Base-by-base conservation (phyloP, 2,329 filamentous ascomycete genomes). In the Ceratocystis harringtonii region DNA sequence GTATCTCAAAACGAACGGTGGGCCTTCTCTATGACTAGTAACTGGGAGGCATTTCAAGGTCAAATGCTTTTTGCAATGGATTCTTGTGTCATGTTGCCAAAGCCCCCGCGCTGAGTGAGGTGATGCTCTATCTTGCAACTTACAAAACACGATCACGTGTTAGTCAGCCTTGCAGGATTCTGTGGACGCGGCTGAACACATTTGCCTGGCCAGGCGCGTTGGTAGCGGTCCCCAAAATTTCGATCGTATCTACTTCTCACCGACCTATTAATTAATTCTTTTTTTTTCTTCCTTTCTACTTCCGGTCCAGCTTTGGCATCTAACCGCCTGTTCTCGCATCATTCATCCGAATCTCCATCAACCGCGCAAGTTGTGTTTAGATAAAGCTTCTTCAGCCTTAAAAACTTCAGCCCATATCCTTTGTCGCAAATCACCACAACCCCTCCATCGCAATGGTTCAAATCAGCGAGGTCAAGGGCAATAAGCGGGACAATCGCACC, bases 401-500 rank as follows among this genome's bases (percentile, higher is more conserved):
- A 30, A 28, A n/a, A 60, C 17, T 5, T 8, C 48, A 15, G 17
- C 44, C 30, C 36, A 41, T 15, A 41, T 25, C 30, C 12, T 50
- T 8, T 44, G 45, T 63, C 61, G 32, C 32, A 30, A 52, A 52
- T 32, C 58, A 30, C 17, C n/a, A 41, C 10, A 43, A 43, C 7
- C 15, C 30, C 17, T 32, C 43, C 10, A n/a, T 55, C 45, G 50
- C 48, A 70, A 92, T 92, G 88, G 89, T 92, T 71, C 87, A 91
- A 76, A 91, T 94, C 77, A 95, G 89, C 79, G 91, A 96, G 79
- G 89, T 95, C 73, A 95, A 95, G 81, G 88, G 88, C 79, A 92
- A 90, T 78, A 86, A 86, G 79, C 91, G 94, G 80, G 92, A 96
- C 76, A 94, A 95, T 78, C 87, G 94, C 74, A 99, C 94, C 61